A percentile compares a stretch with the other conserved stretches of the same genome.
Conservation (phyloP, 768 basidiomycete species). For the Rhodosporidiobolus odoratus region DNA sequence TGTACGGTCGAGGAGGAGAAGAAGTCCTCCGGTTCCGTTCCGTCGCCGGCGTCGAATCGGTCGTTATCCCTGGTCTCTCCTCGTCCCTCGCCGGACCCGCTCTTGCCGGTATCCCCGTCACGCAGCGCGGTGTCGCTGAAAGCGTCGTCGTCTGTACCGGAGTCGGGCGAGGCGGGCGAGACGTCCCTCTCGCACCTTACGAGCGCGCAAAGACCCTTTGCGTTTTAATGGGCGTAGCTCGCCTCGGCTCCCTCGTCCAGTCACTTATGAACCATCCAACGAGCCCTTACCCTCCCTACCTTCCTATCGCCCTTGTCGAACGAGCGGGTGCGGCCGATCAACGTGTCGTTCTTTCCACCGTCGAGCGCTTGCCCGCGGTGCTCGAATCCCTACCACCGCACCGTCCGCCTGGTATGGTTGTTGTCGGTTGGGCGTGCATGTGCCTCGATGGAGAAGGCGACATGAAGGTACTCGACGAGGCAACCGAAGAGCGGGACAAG, state of each 20-base stretch:
- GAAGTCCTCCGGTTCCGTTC: slow-evolving; percentile 84
- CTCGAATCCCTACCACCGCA: slow-evolving; percentile 74
- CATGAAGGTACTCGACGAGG: slow-evolving; percentile 30
- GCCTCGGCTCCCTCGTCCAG: slow-evolving; percentile 65
- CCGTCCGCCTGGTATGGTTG: slow-evolving; percentile 90
- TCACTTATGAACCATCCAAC: slow-evolving; percentile 55
- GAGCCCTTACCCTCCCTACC: slow-evolving; percentile 64
- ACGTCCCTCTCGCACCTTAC: slow-evolving; percentile 80
- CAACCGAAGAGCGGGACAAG: slow-evolving; percentile 9
- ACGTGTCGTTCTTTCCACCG: slow-evolving; percentile 69
- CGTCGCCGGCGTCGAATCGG: slow-evolving; percentile 69
- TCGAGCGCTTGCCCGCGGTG: slow-evolving; percentile 64
- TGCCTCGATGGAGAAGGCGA: slow-evolving; percentile 55
- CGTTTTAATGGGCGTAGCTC: slow-evolving; percentile 90
- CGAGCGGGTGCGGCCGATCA: slow-evolving; percentile 93
- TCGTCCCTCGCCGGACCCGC: slow-evolving; percentile 85
- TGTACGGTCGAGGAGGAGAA: slow-evolving; percentile 91
- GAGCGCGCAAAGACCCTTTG: slow-evolving; percentile 72
- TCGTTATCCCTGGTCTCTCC: slow-evolving; percentile 82
- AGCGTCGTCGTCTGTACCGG: slow-evolving; percentile 86
- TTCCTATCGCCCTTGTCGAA: slow-evolving; percentile 89
- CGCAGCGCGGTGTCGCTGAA: slow-evolving; percentile 90
- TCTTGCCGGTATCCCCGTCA: slow-evolving; percentile 86
- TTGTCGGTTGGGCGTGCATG: slow-evolving; percentile 85
- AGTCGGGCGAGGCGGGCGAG: slow-evolving; percentile 77